phyloP scores from a whole-genome alignment of 192 early-diverging fungal species.

The Coemansia sp. region DNA sequence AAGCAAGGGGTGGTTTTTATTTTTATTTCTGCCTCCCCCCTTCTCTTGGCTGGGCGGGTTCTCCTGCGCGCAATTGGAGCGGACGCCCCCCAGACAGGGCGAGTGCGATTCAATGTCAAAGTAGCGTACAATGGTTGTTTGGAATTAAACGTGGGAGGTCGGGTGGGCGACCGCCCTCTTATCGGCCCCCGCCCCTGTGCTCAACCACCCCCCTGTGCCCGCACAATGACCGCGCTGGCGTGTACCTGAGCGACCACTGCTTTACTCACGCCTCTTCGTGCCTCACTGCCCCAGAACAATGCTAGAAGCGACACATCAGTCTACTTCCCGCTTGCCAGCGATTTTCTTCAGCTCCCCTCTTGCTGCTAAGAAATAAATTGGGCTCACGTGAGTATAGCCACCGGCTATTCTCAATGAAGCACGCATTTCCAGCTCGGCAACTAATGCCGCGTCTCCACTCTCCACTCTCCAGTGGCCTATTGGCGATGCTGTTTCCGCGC shows the following conservation, averaged over 20 bases:
- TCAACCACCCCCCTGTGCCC: neutral
- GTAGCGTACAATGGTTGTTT: conserved; percentile 17
- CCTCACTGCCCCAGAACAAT: conserved; percentile 15
- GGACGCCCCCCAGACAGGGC: neutral
- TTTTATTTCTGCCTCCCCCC: neutral
- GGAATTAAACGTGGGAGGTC: conserved; percentile 24
- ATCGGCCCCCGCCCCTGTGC: conserved; percentile 4
- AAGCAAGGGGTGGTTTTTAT: neutral
- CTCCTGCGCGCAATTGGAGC: conserved; percentile 9
- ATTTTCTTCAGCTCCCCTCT: neutral
- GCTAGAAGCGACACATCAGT: neutral
- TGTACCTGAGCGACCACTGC: conserved; percentile 6
- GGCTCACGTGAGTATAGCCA: neutral
- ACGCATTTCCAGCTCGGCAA: neutral
- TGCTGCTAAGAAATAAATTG: neutral
- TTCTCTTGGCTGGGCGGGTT: conserved; percentile 3
- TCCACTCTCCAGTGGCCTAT: neutral
- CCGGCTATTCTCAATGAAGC: conserved; percentile 13
- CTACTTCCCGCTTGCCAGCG: neutral
- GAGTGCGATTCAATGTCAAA: neutral
- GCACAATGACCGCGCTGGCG: neutral
- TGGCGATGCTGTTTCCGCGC: neutral
- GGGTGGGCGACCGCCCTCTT: conserved; percentile 2
- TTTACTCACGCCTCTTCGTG: conserved; percentile 6
- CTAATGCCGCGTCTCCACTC: neutral